These are phyloP conservation scores for Cryptomeria japonica DNA, from an alignment of 75 land plant genomes.

Conservation along the genomic window DNA sequence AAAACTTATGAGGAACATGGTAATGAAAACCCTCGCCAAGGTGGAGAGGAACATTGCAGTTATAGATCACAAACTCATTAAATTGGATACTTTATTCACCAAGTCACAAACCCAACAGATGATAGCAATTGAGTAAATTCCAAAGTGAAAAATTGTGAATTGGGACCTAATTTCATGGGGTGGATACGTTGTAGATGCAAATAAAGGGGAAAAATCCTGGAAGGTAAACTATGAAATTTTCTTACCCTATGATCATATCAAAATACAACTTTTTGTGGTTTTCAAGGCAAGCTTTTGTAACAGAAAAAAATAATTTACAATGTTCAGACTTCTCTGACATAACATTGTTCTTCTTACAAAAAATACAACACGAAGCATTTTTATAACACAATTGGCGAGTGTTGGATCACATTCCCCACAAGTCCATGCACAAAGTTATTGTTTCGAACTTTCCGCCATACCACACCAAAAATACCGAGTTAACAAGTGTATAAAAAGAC, in stretches of 20 bases:
- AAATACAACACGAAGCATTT: too few relatives aligned
- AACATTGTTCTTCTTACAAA: background rate
- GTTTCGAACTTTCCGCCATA: background rate
- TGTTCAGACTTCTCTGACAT: background rate
- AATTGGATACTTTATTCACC: background rate
- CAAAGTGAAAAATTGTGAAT: too few relatives aligned
- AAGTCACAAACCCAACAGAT: too few relatives aligned
- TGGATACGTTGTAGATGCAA: background rate
- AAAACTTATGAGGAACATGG: background rate
- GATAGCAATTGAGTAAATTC: too few relatives aligned
- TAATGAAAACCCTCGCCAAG: background rate
- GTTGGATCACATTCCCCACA: background rate
- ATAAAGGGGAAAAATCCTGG: too few relatives aligned
- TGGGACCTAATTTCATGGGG: too few relatives aligned
- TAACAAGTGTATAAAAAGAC: too few relatives aligned
- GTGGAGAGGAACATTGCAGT: background rate
- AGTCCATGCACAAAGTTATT: background rate
- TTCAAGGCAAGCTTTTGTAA: too few relatives aligned
- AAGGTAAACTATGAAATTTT: too few relatives aligned
- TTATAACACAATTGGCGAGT: background rate
- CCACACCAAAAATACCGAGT: background rate
- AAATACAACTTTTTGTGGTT: too few relatives aligned
- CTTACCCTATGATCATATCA: too few relatives aligned
- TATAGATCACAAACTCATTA: background rate
- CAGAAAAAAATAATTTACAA: too few relatives aligned